Conservation (phyloP, 805 yeast genomes). For the Candida boidinii region DNA sequence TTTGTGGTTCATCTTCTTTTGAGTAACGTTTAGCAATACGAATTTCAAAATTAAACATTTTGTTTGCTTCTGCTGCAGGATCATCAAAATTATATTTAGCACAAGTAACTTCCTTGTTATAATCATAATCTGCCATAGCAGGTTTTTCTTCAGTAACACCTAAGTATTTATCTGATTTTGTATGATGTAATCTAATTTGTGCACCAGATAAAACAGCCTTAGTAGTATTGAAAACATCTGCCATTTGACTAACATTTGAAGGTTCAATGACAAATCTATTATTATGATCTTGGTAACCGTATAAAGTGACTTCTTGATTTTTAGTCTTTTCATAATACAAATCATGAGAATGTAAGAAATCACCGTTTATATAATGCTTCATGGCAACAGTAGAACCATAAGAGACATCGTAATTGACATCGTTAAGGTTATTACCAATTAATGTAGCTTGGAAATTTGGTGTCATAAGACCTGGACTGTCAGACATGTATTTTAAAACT, state of each 20-base stretch:
- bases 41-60: slow-evolving; percentile 63
- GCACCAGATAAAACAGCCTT: slow-evolving; percentile 37
- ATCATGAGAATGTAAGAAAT: slow-evolving; percentile 74
- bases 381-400: slow-evolving; percentile 67
- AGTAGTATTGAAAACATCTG: slow-evolving; percentile 15
- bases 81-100: slow-evolving; percentile 42
- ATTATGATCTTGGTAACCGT: slow-evolving; percentile 49
- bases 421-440: slow-evolving; percentile 27
- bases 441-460: slow-evolving; percentile 61
- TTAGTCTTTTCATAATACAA: slow-evolving; percentile 48
- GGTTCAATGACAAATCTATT: slow-evolving; percentile 71
- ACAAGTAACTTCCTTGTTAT: slow-evolving; percentile 75
- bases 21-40: slow-evolving; percentile 35
- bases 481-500: slow-evolving; percentile 39
- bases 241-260: slow-evolving; percentile 31
- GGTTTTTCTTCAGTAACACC: slow-evolving; percentile 69
- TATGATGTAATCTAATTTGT: slow-evolving; percentile 61
- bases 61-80: slow-evolving; percentile 52
- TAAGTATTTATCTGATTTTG: slow-evolving; percentile 55
- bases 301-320: slow-evolving; percentile 75
- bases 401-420: slow-evolving; percentile 55
- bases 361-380: slow-evolving; percentile 67
- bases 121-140: slow-evolving; percentile 86
- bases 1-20: slow-evolving; percentile 22
- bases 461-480: slow-evolving; percentile 54